phyloP scores from a whole-genome alignment of 2,329 filamentous ascomycete genomes.

The Magnaporthiopsis poae region DNA sequence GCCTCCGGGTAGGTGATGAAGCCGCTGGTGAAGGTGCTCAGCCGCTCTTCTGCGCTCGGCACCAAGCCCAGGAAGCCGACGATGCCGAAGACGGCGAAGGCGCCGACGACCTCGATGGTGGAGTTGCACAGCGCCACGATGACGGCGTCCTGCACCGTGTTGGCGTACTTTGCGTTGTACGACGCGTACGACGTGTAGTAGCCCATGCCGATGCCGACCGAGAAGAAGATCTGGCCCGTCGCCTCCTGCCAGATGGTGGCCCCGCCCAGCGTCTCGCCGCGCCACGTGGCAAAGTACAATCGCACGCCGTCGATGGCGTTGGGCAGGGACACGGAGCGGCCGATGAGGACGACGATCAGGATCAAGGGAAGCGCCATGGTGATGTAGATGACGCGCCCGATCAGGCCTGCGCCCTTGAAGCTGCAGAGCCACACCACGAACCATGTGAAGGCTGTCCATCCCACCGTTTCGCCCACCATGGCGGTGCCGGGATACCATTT shows the following conservation, averaged over 20 bases:
- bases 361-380: slow-evolving; percentile 2
- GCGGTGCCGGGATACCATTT: not conserved
- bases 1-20: slow-evolving; percentile 1
- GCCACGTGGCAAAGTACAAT: not conserved
- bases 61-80: not conserved
- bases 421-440: not conserved
- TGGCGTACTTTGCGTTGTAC: slow-evolving; percentile 1
- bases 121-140: not conserved
- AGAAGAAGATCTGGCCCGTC: slow-evolving; percentile 2
- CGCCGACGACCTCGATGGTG: not conserved
- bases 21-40: not conserved
- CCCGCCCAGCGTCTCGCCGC: not conserved
- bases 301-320: not conserved
- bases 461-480: not conserved
- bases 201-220: slow-evolving; percentile 1
- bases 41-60: not conserved
- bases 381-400: not conserved
- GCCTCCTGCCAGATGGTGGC: not conserved
- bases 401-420: slow-evolving; percentile 3
- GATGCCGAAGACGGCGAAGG: not conserved
- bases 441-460: not conserved
- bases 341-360: not conserved
- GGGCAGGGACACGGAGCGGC: not conserved
- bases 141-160: slow-evolving; percentile 1
- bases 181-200: slow-evolving; percentile 3